Evolutionary conservation across 441 rosid species (phyloP), one percentile per base, ranked within the genome.

Genomic region (Gossypium aridum): DNA sequence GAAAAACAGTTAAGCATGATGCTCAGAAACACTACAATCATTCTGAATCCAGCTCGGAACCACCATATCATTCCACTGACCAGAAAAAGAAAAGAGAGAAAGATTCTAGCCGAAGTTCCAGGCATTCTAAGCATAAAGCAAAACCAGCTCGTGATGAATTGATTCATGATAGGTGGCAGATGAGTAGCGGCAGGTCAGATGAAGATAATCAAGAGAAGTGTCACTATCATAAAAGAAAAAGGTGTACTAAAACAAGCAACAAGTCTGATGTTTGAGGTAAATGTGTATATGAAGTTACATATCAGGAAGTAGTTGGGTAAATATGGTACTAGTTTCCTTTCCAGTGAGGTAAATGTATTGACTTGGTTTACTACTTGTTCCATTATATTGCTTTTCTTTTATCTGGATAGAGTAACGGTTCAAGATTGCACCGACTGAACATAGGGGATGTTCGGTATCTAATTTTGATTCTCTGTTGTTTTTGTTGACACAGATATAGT

Each of bases 401-500:
- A 49, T 53, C 66, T 77, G 69, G 62, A 16, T 77, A 51, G 59
- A 62, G 23, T 66, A 43, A 17, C 72, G 79, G 64, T 74, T 66
- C 67, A 62, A 77, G 23, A 74, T 72, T 76, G 61, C 31, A 70
- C 75, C 19, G 78, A 82, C 23, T 22, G n/a, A 56, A 19, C 61
- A 19, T 16, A 51, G 25, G 20, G 80, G 49, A 64, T 14, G 76
- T 73, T 72, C 68, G 7, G 4, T 57, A 69, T 73, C 79, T 83
- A 76, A 72, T 77, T 64, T 76, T 77, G 77, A 67, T 76, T 68
- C 75, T 78, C 75, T 82, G 77, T 77, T 80, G 81, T 76, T 79
- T 80, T 85, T 78, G 67, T 77, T 80, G 83, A 76, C 68, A 84
- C 84, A 82, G 83, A 84, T 86, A 53, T 79, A 76, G 82, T 79